Base-by-base conservation (phyloP, 1,284 basidiomycete species). In the Trametes versicolor region DNA sequence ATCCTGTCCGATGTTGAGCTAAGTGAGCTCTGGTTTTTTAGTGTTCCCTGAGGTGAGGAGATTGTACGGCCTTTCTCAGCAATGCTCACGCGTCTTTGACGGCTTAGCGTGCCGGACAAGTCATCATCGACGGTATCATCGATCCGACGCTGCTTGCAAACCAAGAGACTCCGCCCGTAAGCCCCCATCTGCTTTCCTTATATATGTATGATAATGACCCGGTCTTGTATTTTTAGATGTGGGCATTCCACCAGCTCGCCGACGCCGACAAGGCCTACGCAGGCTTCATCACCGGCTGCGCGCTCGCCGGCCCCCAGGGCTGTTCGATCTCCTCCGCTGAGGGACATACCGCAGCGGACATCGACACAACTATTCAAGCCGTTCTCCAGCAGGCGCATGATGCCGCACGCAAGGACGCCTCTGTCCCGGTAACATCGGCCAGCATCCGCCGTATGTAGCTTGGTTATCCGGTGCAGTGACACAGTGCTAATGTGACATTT, bases 11-110 rank as follows among this genome's bases (percentile, higher is more conserved):
- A 53, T 59, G 8, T 5, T 25, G 3, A 4, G 3, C 2, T 25
- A 8, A 1, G 17, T n/a, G 2, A 27, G 39, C 23, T 29, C 19
- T 41, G 7, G 7, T 6, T 29, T 21, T 4, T 0, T 27, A 68
- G 63, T 68, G 66, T 68, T 65, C 27, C 68, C 68, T 4, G 64
- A 70, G 51, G 68, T 67, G 21, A n/a, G 48, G 2, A n/a, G 9
- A 1, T 9, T 2, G 37, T n/a, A 6, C 21, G 6, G 9, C 1
- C 32, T n/a, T 8, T 34, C 15, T 32, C 45, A 1, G 21, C 7
- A 13, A 19, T 3, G n/a, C 4, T 9, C 57, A 52, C 8, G 37
- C 29, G n/a, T 19, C 17, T 34, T 39, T 25, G 37, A 15, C 13
- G 27, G 1, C 36, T 8, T 17, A 71, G 65, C 67, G 70, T 25